Evolutionary conservation across 2,329 filamentous ascomycete genomes (phyloP), one percentile per base, ranked within the genome.

Genomic region (Thelonectria blattea): DNA sequence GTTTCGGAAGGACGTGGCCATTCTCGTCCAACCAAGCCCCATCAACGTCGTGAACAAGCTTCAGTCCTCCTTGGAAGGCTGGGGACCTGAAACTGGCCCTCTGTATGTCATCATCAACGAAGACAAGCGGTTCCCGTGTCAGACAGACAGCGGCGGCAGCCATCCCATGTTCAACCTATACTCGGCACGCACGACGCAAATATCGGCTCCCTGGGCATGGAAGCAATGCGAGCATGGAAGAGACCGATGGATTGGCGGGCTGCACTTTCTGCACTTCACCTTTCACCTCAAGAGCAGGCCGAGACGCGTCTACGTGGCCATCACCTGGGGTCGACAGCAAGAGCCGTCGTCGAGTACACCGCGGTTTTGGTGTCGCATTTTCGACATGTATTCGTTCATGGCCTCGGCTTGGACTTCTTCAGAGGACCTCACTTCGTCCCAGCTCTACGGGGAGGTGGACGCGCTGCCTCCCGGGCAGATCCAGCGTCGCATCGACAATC

Each of bases 261-360:
- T 69, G 3, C 68, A 70, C 18, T 68, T 66, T 45, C 14, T 66
- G 10, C 51, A 58, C 8, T 56, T 70, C 15, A 24, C 27, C 1
- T 51, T 66, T 1, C 10, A 55, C 6, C 3, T 3, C 5, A 10
- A 18, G 2, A 8, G 8, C 10, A n/a, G 9, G 20, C 11, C 10
- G 11, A 30, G 3, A 14, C 53, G 17, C 7, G 53, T 45, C 2
- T 27, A 58, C 6, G 52, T 61, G 2, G 65, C 48, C 15, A 60
- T 70, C 11, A 45, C 66, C 47, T 70, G 68, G 68, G 68, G 68
- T 5, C 54, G 66, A 15, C 65, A 70, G 11, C 54, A 58, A 11
- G 3, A 52, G 14, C 2, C 18, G 5, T 7, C 34, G 12, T 11
- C 20, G 30, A 4, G 0, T 10, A 15, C 1, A 10, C 12, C 20